phyloP scores from a whole-genome alignment of 441 rosid genomes.

The Brassica balearica region DNA sequence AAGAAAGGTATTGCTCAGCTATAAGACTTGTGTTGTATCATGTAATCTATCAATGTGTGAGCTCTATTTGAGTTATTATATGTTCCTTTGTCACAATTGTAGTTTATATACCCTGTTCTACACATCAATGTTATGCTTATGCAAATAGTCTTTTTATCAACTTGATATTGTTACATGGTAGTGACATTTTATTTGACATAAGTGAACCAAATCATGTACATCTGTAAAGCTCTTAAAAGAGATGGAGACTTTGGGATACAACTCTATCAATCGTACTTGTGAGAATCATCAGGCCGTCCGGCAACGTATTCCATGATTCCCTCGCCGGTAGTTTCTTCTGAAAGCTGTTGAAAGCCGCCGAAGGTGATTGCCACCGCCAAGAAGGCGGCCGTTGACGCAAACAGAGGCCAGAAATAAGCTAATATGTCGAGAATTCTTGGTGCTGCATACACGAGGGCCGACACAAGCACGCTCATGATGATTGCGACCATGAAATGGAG shows the following conservation, averaged over 20 bases:
- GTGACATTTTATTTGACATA: constrained; percentile 16
- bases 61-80: constrained; percentile 30
- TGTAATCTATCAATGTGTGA: constrained; percentile 22
- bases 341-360: constrained; percentile 57
- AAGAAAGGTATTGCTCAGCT: constrained; percentile 89
- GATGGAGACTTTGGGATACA: background rate
- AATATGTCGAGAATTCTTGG: constrained; percentile 62
- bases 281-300: constrained; percentile 45
- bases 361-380: constrained; percentile 54
- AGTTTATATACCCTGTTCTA: constrained; percentile 19
- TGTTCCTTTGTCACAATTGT: constrained; percentile 12
- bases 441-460: constrained; percentile 51
- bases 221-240: background rate
- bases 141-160: background rate
- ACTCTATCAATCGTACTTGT: constrained; percentile 26
- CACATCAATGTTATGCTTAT: background rate
- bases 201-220: constrained; percentile 28
- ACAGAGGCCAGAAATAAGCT: constrained; percentile 80
- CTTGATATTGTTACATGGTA: constrained; percentile 14
- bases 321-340: constrained; percentile 50
- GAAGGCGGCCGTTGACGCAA: constrained; percentile 76
- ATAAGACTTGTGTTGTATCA: constrained; percentile 44
- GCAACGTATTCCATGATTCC: constrained; percentile 63
- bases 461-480: constrained; percentile 39
- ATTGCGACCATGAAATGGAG: constrained; percentile 51